Conservation (phyloP, 768 basidiomycete genomes). For the Tulasnella calospora region DNA sequence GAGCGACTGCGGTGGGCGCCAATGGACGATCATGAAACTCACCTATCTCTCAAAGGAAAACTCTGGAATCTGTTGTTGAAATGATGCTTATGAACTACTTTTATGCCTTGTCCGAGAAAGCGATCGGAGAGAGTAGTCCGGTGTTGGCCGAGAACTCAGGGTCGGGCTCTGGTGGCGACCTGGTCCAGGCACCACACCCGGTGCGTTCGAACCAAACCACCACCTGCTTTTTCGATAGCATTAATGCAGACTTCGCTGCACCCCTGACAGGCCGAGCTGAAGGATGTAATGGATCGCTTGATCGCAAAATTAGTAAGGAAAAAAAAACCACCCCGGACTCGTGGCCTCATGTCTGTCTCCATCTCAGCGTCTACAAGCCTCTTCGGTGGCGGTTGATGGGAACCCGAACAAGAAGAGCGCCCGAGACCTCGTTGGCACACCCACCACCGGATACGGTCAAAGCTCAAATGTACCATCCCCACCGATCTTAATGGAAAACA, state of each 20-base stretch:
- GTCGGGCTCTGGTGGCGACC: not conserved
- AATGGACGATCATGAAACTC: not conserved
- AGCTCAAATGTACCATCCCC: not conserved
- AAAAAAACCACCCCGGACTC: not conserved
- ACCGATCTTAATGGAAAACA: not conserved
- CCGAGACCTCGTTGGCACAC: not conserved
- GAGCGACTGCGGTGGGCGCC: too few species aligned
- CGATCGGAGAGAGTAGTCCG: not conserved
- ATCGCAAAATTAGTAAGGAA: not conserved
- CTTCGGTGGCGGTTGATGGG: not conserved
- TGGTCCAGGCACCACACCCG: not conserved
- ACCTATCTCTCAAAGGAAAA: not conserved
- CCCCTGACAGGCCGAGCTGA: not conserved
- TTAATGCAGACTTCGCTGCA: not conserved
- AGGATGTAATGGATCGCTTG: not conserved
- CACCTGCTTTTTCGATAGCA: not conserved
- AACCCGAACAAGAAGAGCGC: not conserved
- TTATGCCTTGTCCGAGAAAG: not conserved
- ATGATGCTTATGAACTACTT: slow-evolving; percentile 3
- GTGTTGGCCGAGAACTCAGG: not conserved
- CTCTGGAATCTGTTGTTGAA: too few species aligned
- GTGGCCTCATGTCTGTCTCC: not conserved
- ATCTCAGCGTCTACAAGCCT: not conserved
- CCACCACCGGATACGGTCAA: not conserved
- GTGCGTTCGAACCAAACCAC: not conserved